A percentile compares a stretch with the other conserved stretches of the same genome.
These are phyloP conservation scores for Erythrobasidium yunnanense DNA, from an alignment of 768 basidiomycete species.

Conservation along the genomic window DNA sequence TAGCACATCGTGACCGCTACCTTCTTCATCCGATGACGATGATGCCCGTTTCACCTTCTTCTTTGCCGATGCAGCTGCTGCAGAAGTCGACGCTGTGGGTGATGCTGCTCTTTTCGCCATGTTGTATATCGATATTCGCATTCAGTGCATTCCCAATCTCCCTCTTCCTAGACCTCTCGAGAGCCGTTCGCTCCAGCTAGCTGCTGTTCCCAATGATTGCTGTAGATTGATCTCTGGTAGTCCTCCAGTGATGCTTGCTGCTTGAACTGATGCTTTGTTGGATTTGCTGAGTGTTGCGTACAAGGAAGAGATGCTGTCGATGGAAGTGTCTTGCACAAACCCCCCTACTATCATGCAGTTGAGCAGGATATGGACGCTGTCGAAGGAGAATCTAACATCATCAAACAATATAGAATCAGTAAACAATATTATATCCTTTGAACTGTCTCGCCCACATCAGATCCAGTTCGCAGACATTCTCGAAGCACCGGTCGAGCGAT, in stretches of 20 bases:
- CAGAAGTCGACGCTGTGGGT: background rate
- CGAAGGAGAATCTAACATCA: slow-evolving; percentile 99
- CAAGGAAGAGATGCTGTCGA: slow-evolving; percentile 24
- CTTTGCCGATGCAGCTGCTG: background rate
- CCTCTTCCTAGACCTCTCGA: slow-evolving; percentile 18
- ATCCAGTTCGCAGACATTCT: slow-evolving; percentile 97
- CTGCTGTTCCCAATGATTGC: slow-evolving; percentile 5
- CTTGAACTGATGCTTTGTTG: slow-evolving; percentile 11
- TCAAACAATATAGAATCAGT: too few species aligned
- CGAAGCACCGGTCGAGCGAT: slow-evolving; percentile 84
- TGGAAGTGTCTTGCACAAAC: slow-evolving; percentile 73
- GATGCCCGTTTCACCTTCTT: slow-evolving; percentile 12
- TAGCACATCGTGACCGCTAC: background rate
- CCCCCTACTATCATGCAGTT: slow-evolving; percentile 96
- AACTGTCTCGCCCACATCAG: too few species aligned
- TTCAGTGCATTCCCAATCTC: too few species aligned
- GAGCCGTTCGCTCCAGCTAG: slow-evolving; percentile 13
- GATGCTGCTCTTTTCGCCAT: slow-evolving; percentile 9
- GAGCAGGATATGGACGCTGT: slow-evolving; percentile 94
- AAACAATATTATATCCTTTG: too few species aligned
- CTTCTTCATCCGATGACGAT: background rate
- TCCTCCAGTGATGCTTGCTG: slow-evolving; percentile 2
- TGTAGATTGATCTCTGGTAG: slow-evolving; percentile 12
- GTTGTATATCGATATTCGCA: too few species aligned
- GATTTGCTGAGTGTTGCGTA: slow-evolving; percentile 9